Evolutionary conservation across 306 rosid species (phyloP).

Genomic region (Trifolium repens): DNA sequence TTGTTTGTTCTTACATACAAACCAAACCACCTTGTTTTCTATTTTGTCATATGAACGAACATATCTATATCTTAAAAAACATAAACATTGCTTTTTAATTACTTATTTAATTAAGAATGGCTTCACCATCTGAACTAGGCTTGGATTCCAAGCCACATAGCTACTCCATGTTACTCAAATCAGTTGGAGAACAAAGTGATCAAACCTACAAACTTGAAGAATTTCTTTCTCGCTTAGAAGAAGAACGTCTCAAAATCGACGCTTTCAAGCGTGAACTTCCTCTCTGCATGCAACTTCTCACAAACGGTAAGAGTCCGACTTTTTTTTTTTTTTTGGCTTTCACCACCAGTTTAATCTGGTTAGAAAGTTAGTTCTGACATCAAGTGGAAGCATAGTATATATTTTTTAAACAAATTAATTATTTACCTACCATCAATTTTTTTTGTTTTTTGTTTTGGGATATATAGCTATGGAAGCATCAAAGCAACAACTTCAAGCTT

Average conservation of each 20-base stretch:
- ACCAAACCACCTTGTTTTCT: constrained; percentile 46
- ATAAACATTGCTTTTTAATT: constrained; percentile 30
- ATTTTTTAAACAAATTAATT: too few relatives aligned
- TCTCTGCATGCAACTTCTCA: constrained; percentile 99
- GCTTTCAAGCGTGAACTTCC: constrained; percentile 99
- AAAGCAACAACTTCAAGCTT: constrained; percentile 80
- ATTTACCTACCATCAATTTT: too few relatives aligned
- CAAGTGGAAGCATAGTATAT: too few relatives aligned
- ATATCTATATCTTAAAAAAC: constrained; percentile 23
- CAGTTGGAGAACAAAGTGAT: constrained; percentile 67
- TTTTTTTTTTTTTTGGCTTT: too few relatives aligned
- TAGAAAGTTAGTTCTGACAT: too few relatives aligned
- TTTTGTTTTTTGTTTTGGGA: not conserved
- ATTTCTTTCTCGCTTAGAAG: constrained; percentile 82
- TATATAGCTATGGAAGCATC: constrained; percentile 90
- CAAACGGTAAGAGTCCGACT: constrained; percentile 41
- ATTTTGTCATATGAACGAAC: constrained; percentile 52
- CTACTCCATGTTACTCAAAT: constrained; percentile 83
- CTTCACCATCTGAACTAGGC: constrained; percentile 81
- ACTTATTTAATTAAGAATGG: constrained; percentile 49
- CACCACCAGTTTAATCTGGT: too few relatives aligned
- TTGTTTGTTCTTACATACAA: constrained; percentile 67
- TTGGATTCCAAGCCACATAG: constrained; percentile 83
- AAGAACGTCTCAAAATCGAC: constrained; percentile 93
- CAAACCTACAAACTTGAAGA: constrained; percentile 85